Evolutionary conservation across 805 yeast genomes (phyloP).

Genomic region (Blastobotrys attinorum): DNA sequence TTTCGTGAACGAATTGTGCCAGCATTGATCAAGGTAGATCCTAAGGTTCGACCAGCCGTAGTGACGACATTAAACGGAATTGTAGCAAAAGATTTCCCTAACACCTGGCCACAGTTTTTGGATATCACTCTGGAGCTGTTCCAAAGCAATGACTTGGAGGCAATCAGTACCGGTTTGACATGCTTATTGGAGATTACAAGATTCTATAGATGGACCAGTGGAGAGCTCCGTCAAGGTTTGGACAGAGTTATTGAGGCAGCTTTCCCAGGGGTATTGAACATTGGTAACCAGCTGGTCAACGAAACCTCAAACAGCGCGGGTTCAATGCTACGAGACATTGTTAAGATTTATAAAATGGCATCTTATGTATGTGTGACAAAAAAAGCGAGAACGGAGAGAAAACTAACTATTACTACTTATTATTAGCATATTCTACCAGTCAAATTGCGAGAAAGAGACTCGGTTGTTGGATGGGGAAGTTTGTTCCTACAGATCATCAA

Average conservation of each 20-base stretch:
- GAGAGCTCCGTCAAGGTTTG: constrained; percentile 43
- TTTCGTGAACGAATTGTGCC: constrained; percentile 63
- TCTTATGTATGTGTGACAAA: constrained; percentile 30
- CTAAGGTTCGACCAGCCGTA: constrained; percentile 36
- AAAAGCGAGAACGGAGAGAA: not conserved
- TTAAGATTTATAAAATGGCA: constrained; percentile 72
- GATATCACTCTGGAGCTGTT: constrained; percentile 40
- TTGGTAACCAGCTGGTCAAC: constrained; percentile 49
- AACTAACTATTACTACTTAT: not conserved
- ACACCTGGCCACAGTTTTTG: constrained; percentile 47
- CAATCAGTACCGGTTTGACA: constrained; percentile 59
- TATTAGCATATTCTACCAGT: constrained; percentile 58
- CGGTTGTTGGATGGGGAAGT: constrained; percentile 60
- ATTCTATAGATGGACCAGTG: constrained; percentile 63
- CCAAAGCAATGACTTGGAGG: constrained; percentile 35
- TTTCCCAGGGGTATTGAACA: constrained; percentile 57
- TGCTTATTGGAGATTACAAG: constrained; percentile 64
- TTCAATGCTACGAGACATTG: constrained; percentile 64
- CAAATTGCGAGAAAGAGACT: constrained; percentile 46
- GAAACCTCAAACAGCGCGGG: constrained; percentile 42
- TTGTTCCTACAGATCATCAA: constrained; percentile 64
- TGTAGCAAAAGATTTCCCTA: constrained; percentile 43
- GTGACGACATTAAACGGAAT: constrained; percentile 43
- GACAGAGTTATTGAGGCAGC: constrained; percentile 48
- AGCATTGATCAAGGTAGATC: constrained; percentile 45